Conservation (phyloP, 495 filamentous ascomycete genomes). For the Pseudevernia furfuracea region DNA sequence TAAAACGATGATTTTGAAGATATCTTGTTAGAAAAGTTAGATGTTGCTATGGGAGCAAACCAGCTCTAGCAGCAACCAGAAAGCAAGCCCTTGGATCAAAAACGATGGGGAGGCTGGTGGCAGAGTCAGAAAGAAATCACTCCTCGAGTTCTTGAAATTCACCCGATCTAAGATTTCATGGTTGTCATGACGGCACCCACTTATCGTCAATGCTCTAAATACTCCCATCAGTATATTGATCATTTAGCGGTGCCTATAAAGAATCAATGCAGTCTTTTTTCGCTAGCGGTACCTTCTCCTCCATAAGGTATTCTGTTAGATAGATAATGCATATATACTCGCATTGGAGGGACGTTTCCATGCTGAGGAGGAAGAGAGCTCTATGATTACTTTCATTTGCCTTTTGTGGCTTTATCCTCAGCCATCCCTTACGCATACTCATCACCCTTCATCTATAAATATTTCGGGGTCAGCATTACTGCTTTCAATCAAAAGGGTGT, state of each 20-base stretch:
- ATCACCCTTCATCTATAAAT: slow-evolving; percentile 26
- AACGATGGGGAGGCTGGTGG: too few species aligned
- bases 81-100: background rate
- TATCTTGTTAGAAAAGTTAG: background rate
- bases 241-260: slow-evolving; percentile 58
- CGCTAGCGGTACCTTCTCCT: slow-evolving; percentile 64
- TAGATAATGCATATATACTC: slow-evolving; percentile 54
- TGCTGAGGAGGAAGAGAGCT: background rate
- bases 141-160: too few species aligned
- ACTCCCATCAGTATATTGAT: slow-evolving; percentile 45
- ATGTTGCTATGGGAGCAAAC: background rate
- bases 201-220: slow-evolving; percentile 55
- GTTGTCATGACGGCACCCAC: slow-evolving; percentile 30
- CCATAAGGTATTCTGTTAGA: slow-evolving; percentile 63
- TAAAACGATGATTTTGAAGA: background rate
- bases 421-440: slow-evolving; percentile 20
- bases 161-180: background rate
- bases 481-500: background rate
- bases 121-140: too few species aligned
- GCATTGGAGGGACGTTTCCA: background rate
- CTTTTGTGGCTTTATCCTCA: background rate
- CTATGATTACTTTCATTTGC: background rate
- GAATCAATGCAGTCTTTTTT: slow-evolving; percentile 52
- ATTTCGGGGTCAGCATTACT: background rate
- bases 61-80: background rate